These are phyloP conservation scores for Talaromyces trachyspermus DNA, from an alignment of 495 filamentous ascomycete species.

Conservation along the genomic window DNA sequence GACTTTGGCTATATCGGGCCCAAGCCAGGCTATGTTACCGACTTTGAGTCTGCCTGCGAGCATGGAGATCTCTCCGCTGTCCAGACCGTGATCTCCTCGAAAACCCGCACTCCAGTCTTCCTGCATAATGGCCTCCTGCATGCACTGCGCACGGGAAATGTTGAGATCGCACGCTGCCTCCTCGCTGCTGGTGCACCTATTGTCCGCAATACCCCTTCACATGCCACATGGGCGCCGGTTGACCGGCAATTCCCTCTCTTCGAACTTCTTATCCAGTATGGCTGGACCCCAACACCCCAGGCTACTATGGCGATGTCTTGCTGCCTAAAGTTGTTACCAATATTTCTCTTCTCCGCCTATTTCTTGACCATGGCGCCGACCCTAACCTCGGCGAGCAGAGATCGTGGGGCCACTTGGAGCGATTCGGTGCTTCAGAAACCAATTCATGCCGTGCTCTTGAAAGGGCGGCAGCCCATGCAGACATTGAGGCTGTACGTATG, in stretches of 20 bases:
- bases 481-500: constrained; percentile 21
- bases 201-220: constrained; percentile 17
- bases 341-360: constrained; percentile 21
- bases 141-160: constrained; percentile 13
- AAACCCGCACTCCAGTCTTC: constrained; percentile 1
- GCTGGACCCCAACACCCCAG: constrained; percentile 22
- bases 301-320: constrained; percentile 15
- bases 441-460: constrained; percentile 21
- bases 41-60: constrained; percentile 1
- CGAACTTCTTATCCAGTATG: constrained; percentile 18
- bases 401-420: constrained; percentile 7
- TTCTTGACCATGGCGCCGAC: constrained; percentile 23
- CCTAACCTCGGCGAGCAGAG: constrained; percentile 19
- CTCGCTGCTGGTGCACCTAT: constrained; percentile 22
- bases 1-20: constrained; percentile 1
- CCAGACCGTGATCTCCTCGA: not conserved
- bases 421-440: constrained; percentile 11
- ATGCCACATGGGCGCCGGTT: constrained; percentile 17
- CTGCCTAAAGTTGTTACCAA: constrained; percentile 17
- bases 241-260: constrained; percentile 22
- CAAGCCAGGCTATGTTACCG: not conserved
- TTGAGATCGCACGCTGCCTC: constrained; percentile 21
- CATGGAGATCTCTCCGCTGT: not conserved
- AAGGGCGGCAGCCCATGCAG: constrained; percentile 14
- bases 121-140: not conserved